Base-by-base conservation (phyloP, 2,329 filamentous ascomycete species). In the Cercospora brassicicola region DNA sequence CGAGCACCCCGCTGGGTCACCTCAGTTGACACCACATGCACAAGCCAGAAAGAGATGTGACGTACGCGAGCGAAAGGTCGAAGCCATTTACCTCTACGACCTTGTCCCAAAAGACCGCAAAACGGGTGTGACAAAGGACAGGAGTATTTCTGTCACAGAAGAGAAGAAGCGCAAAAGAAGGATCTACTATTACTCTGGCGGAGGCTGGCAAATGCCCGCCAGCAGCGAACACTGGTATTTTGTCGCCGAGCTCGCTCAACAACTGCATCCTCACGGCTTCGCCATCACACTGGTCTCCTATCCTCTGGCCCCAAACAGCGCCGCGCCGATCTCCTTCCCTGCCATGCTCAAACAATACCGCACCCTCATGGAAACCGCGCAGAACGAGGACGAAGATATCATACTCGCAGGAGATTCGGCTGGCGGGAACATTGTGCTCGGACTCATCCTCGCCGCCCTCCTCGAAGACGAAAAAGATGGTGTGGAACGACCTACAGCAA, bases 171-270 rank as follows among this genome's bases (percentile, higher is more conserved):
- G 59, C 26, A 59, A n/a, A 10, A 80, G 78, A 68, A 75, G 79
- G 4, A 77, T 89, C 26, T 83, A 85, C 68, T 88, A 88, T 67
- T 87, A 87, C 69, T 80, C 81, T 0, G 87, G 86, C 1, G 86
- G 86, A 6, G 85, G 84, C 3, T 88, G 86, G 83, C 84, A 85
- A 67, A 79, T 79, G 70, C 84, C 84, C 0, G 82, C 87, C 0
- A 81, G 80, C 2, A 71, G 76, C 0, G 79, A 85, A 59, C 87
- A 88, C 69, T 88, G 86, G 85, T 79, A 79, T 5, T 76, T 87
- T 6, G 79, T 81, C 61, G 78, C 82, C 0, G 81, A 84, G 63
- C 75, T 88, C 4, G 81, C 81, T 0, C 74, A 76, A 2, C 74
- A 81, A 0, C 68, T 87, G 2, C 76, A 79, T 0, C 62, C 51